These are phyloP conservation scores for Penicillium sp. DNA, from an alignment of 2,329 filamentous ascomycete genomes.

Conservation along the genomic window DNA sequence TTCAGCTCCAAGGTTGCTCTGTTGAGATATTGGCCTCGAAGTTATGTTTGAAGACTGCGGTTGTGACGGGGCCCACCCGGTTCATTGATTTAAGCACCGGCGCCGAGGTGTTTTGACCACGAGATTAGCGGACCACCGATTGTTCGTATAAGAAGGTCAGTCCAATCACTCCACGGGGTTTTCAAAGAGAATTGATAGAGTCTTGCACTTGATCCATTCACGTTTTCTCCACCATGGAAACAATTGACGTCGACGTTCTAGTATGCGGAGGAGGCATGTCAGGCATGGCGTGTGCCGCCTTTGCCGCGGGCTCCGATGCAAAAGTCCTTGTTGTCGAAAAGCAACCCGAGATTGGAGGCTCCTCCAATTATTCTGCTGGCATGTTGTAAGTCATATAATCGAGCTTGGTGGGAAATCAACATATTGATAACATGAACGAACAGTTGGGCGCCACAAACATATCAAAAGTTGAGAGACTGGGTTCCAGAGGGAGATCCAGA, in stretches of 20 bases:
- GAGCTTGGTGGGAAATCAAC: not conserved
- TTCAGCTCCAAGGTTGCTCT: too few species aligned
- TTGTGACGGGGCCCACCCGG: not conserved
- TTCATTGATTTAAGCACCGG: not conserved
- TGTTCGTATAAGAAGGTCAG: too few species aligned
- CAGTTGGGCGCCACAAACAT: constrained; percentile 28
- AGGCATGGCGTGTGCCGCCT: constrained; percentile 30
- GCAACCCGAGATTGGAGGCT: constrained; percentile 24
- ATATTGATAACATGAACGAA: not conserved
- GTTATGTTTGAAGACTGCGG: too few species aligned
- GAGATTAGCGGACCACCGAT: too few species aligned
- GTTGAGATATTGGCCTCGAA: too few species aligned
- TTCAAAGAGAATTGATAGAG: too few species aligned
- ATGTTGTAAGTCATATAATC: constrained; percentile 26
- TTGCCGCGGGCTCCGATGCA: constrained; percentile 26
- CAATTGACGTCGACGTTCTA: constrained; percentile 24
- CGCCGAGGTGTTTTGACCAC: not conserved
- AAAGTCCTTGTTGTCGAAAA: constrained; percentile 29
- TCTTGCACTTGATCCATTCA: too few species aligned
- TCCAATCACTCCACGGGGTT: too few species aligned
- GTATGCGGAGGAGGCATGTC: constrained; percentile 34
- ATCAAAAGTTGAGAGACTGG: constrained; percentile 26
- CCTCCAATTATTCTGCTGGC: constrained; percentile 28
- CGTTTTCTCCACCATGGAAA: constrained; percentile 15
- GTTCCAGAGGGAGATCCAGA: constrained; percentile 26